phyloP scores from a whole-genome alignment of 148 eudicot species.

The Amaranthus cruentus region DNA sequence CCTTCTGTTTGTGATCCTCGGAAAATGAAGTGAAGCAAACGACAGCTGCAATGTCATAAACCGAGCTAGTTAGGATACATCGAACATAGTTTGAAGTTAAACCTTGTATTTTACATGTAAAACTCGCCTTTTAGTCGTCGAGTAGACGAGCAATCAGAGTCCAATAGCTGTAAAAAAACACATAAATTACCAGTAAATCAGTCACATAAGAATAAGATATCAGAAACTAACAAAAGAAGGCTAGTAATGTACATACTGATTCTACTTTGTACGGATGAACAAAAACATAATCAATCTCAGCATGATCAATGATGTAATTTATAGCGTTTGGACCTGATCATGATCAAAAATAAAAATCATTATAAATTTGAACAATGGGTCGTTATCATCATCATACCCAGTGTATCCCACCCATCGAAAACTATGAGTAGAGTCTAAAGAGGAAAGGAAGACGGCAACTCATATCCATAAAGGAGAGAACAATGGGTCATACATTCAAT shows the following conservation, averaged over 20 bases:
- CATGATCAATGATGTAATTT: conserved; percentile 72
- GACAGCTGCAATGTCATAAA: conserved; percentile 47
- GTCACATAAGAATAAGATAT: conserved; percentile 6
- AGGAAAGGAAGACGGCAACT: no score
- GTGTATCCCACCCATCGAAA: no score
- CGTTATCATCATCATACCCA: no score
- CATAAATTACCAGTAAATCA: conserved; percentile 1
- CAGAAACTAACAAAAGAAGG: not conserved
- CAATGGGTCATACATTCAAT: no score
- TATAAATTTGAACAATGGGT: no score
- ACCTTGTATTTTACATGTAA: not conserved
- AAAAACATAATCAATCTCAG: conserved; percentile 87
- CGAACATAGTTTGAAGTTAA: not conserved
- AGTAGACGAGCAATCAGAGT: conserved; percentile 57
- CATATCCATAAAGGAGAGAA: no score
- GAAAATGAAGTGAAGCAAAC: conserved; percentile 68
- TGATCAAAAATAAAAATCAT: not conserved
- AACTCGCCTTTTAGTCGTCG: conserved; percentile 65
- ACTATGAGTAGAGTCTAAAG: no score
- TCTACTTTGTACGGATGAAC: conserved; percentile 68
- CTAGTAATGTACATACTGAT: conserved; percentile 42
- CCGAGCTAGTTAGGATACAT: conserved; percentile 8
- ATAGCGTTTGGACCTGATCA: conserved; percentile 72
- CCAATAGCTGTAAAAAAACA: conserved; percentile 36
- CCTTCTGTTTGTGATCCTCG: conserved; percentile 48